Base-by-base conservation (phyloP, 1,139 yeast species). In the Debaryomyces nepalensis region DNA sequence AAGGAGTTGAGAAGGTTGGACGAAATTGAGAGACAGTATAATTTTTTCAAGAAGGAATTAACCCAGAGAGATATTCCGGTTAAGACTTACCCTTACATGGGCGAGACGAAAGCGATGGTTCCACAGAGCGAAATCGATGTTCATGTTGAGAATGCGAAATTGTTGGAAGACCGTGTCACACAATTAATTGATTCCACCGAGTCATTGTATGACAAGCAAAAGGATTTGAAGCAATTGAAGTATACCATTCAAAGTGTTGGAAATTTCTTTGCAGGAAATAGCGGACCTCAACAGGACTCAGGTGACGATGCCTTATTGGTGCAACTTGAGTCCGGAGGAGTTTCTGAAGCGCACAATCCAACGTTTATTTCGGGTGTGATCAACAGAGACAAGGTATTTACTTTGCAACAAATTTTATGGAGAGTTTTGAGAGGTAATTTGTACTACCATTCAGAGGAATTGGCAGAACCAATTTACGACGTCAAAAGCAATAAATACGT, bases 341-440 rank as follows among this genome's bases (percentile, higher is more conserved):
- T 45, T 30, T 51, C 52, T 6, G 33, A 51, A 14, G 46, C 52
- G 36, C 56, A 57, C 6, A 43, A 55, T 10, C 54, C 66, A 51
- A 64, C 66, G 22, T 88, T 87, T 53, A 83, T 91, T 31, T 75
- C 95, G 19, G 99, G 99, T 53, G 88, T 89, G 7, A 85, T 95
- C 39, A 79, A 82, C 47, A 79, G 95, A 45, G 79, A 77, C 19
- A 87, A 87, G 58, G 81, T 85, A 40, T 71, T 74, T 37, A 75
- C 87, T 3, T 70, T 93, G 52, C 96, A 90, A 61, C 87, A 89
- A 54, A 89, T 95, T 42, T 73, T 95, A 50, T 93, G 98, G 98
- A 80, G 99, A 66, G 83, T 84, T 2, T 75, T 93, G 53, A 82
- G 97, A 64, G 97, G 99, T 61, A 91, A 91, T 63, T 70, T 93